These are phyloP conservation scores for Scenedesmus sp. DNA, from an alignment of 163 green algal genomes.

Conservation along the genomic window DNA sequence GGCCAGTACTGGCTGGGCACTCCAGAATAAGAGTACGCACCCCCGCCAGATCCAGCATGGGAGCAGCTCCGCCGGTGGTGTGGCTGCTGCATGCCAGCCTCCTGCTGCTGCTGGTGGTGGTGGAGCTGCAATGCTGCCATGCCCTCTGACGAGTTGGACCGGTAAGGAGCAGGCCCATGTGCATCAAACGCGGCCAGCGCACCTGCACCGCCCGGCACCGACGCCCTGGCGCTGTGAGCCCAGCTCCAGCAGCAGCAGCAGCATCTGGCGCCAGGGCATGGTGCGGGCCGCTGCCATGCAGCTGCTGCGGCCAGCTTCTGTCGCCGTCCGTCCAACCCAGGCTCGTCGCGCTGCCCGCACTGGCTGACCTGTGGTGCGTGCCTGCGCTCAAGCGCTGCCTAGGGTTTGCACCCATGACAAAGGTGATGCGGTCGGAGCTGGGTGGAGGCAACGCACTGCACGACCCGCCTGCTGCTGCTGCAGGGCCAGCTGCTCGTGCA, in stretches of 20 bases:
- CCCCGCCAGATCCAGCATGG: background rate
- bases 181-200: background rate
- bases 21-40: background rate
- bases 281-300: background rate
- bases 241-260: background rate
- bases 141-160: background rate
- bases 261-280: background rate
- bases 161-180: background rate
- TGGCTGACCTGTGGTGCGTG: conserved; percentile 33
- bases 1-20: background rate
- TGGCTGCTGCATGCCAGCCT: background rate
- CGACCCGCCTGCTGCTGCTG: background rate
- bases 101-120: background rate
- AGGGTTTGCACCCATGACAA: conserved; percentile 40
- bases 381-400: conserved; percentile 22
- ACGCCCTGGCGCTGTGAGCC: background rate
- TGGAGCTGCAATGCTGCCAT: background rate
- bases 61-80: background rate
- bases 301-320: background rate
- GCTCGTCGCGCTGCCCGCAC: conserved; percentile 7
- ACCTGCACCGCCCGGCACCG: background rate
- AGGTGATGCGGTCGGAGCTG: background rate
- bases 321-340: background rate
- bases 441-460: background rate
- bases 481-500: background rate